These are phyloP conservation scores for Hypoxylon sp. DNA, from an alignment of 2,329 filamentous ascomycete species.

Conservation along the genomic window DNA sequence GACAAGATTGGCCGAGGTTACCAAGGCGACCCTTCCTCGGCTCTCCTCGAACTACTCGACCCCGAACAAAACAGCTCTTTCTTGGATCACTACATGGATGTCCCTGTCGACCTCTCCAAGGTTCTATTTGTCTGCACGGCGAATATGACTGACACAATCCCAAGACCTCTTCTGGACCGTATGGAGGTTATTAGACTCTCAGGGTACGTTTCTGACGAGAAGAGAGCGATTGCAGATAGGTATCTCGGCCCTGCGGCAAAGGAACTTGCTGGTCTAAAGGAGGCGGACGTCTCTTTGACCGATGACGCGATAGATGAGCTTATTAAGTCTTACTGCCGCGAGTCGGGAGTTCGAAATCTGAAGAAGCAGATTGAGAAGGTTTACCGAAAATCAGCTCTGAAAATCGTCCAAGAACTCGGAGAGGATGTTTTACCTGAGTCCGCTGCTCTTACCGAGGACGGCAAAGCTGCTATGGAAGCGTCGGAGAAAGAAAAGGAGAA, in stretches of 20 bases:
- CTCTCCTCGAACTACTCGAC: slow-evolving; percentile 91
- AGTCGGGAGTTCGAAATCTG: slow-evolving; percentile 95
- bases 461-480: slow-evolving; percentile 80
- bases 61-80: slow-evolving; percentile 98
- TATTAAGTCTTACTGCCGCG: slow-evolving; percentile 98
- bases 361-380: slow-evolving; percentile 99
- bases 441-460: slow-evolving; percentile 85
- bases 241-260: slow-evolving; percentile 96
- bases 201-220: slow-evolving; percentile 97
- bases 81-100: slow-evolving; percentile 98
- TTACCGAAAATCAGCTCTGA: slow-evolving; percentile 95
- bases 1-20: slow-evolving; percentile 98
- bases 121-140: slow-evolving; percentile 98
- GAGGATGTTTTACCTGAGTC: slow-evolving; percentile 85
- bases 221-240: slow-evolving; percentile 96
- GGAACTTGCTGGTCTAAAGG: slow-evolving; percentile 88
- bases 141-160: slow-evolving; percentile 99
- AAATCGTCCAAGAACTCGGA: slow-evolving; percentile 94
- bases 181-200: slow-evolving; percentile 99
- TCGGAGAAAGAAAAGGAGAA: slow-evolving; percentile 74
- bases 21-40: slow-evolving; percentile 95
- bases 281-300: slow-evolving; percentile 88
- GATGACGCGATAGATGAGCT: slow-evolving; percentile 93
- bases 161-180: slow-evolving; percentile 89
- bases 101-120: slow-evolving; percentile 96